Evolutionary conservation across 345 rosid species (phyloP).

Genomic region (Dipteronia dyeriana): DNA sequence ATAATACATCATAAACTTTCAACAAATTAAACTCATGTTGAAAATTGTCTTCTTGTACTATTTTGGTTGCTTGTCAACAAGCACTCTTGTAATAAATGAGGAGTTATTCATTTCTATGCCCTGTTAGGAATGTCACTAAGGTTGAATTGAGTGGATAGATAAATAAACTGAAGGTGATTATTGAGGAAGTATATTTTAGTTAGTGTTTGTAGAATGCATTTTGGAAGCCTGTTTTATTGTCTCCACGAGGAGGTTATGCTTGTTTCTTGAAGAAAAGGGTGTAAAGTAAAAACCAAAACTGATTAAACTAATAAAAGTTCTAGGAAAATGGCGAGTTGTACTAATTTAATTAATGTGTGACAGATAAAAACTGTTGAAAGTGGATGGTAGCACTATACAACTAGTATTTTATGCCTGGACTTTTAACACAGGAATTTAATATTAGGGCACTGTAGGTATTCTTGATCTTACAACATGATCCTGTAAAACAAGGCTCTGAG

Average conservation of each 20-base stretch:
- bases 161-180: background rate
- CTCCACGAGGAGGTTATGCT: background rate
- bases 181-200: background rate
- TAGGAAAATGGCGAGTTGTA: background rate
- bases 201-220: background rate
- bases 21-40: background rate
- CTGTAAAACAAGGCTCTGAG: background rate
- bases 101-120: background rate
- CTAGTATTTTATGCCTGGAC: background rate
- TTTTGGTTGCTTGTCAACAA: background rate
- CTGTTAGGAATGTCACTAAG: background rate
- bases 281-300: background rate
- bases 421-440: background rate
- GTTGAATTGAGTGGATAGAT: background rate
- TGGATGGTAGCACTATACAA: conserved; percentile 13
- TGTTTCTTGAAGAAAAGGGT: background rate
- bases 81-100: background rate
- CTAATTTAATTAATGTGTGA: background rate
- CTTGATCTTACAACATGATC: background rate
- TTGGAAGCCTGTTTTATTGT: background rate
- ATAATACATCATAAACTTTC: too few species aligned
- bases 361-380: background rate
- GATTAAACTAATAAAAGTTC: background rate
- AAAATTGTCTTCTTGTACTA: background rate
- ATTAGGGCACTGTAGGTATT: background rate